These are phyloP conservation scores for Microthyrium microscopicum DNA, from an alignment of 2,329 filamentous ascomycete genomes.

Conservation along the genomic window DNA sequence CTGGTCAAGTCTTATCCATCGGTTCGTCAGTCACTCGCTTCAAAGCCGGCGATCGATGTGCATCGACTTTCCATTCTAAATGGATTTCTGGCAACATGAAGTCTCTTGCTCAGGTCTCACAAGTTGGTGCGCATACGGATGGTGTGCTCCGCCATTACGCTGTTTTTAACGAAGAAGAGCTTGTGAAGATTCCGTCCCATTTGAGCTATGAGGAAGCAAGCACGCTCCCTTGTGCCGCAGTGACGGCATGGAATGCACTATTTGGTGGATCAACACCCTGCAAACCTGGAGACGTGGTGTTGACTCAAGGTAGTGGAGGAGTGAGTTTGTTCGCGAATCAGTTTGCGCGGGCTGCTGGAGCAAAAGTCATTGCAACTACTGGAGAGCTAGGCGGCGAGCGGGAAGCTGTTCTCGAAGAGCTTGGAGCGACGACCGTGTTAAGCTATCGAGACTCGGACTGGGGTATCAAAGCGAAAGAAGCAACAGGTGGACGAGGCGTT, in stretches of 20 bases:
- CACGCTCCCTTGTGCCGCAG: conserved; percentile 29
- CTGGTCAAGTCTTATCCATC: conserved; percentile 1
- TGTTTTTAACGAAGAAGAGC: conserved; percentile 48
- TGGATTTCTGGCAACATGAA: conserved; percentile 24
- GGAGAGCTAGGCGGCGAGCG: too few species aligned
- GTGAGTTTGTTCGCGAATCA: conserved; percentile 48
- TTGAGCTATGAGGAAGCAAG: conserved; percentile 29
- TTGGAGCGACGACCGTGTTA: conserved; percentile 39
- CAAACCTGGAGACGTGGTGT: conserved; percentile 29
- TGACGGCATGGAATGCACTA: conserved; percentile 36
- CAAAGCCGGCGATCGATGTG: conserved; percentile 7
- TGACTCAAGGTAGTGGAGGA: conserved; percentile 56
- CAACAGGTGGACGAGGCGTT: conserved; percentile 38
- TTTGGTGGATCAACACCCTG: conserved; percentile 28
- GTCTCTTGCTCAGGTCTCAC: conserved; percentile 22
- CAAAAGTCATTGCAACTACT: conserved; percentile 41
- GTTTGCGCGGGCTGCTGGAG: conserved; percentile 36
- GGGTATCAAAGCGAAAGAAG: conserved; percentile 34
- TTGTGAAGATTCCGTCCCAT: conserved; percentile 46
- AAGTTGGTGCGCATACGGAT: conserved; percentile 52
- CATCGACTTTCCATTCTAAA: conserved; percentile 21
- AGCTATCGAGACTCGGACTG: conserved; percentile 39
- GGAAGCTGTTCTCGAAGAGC: conserved; percentile 30
- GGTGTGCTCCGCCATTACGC: conserved; percentile 52
- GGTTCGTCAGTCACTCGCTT: not conserved